phyloP scores from a whole-genome alignment of 495 filamentous ascomycete genomes.

The Podospora tetraspora region DNA sequence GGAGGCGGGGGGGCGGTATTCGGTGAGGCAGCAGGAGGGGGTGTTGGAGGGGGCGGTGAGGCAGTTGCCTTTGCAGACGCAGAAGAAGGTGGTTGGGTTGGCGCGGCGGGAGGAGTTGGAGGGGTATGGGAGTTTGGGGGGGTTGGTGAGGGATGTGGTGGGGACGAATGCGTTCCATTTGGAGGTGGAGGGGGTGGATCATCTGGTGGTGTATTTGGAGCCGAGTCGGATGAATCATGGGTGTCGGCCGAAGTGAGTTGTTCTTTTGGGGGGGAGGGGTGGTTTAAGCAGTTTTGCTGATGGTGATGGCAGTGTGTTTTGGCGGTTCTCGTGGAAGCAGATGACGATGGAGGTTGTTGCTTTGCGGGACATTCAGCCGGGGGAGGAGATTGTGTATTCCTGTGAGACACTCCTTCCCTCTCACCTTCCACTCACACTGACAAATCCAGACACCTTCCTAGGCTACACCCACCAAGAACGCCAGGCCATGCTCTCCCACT shows the following conservation, averaged over 20 bases:
- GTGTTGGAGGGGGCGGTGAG: conserved; percentile 24
- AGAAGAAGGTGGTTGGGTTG: conserved; percentile 27
- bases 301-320: conserved; percentile 14
- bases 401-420: conserved; percentile 15
- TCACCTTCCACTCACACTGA: not conserved
- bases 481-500: conserved; percentile 20
- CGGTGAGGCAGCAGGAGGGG: conserved; percentile 10
- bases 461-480: conserved; percentile 29
- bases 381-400: conserved; percentile 35
- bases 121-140: conserved; percentile 33
- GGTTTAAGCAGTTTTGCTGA: not conserved
- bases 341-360: conserved; percentile 32
- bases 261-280: not conserved
- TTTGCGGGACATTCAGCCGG: conserved; percentile 26
- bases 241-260: conserved; percentile 31
- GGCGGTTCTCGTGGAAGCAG: conserved; percentile 26
- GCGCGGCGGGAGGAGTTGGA: conserved; percentile 59
- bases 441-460: conserved; percentile 26
- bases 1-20: conserved; percentile 4
- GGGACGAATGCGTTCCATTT: conserved; percentile 49
- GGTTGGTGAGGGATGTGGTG: conserved; percentile 64
- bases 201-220: conserved; percentile 30
- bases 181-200: conserved; percentile 30
- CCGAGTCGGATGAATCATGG: conserved; percentile 29
- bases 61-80: conserved; percentile 20